Evolutionary conservation across 2,329 filamentous ascomycete species (phyloP).

Genomic region (Nemania sp.): DNA sequence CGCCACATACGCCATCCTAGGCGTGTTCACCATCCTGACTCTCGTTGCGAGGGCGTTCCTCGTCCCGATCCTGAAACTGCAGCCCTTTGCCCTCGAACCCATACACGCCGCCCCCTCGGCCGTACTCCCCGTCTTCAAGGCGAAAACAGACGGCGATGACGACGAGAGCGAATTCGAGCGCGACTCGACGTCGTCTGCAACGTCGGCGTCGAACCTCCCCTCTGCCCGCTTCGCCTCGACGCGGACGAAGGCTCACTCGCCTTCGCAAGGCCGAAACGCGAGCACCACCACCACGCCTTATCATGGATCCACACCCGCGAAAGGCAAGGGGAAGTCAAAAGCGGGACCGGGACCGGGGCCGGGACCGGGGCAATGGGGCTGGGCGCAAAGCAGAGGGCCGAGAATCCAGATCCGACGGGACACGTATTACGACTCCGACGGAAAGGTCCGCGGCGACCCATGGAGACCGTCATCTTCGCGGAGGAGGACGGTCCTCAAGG

Average conservation of each 20-base stretch:
- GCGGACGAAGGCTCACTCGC: constrained; percentile 35
- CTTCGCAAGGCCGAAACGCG: constrained; percentile 28
- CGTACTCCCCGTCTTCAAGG: constrained; percentile 56
- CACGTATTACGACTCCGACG: constrained; percentile 47
- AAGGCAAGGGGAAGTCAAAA: constrained; percentile 3
- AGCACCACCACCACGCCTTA: neutral
- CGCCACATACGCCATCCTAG: constrained; percentile 72
- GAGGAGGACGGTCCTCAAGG: constrained; percentile 44
- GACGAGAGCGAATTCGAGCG: constrained; percentile 37
- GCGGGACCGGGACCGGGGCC: constrained; percentile 7
- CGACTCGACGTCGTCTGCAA: constrained; percentile 39
- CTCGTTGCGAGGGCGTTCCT: constrained; percentile 61
- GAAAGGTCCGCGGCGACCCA: constrained; percentile 36
- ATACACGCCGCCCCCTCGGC: constrained; percentile 35
- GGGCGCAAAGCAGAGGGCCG: constrained; percentile 51
- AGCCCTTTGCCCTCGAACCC: constrained; percentile 57
- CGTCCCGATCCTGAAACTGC: constrained; percentile 58
- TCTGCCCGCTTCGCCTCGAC: constrained; percentile 38
- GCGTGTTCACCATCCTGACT: constrained; percentile 56
- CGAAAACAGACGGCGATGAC: constrained; percentile 56
- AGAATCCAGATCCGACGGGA: constrained; percentile 57
- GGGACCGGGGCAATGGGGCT: constrained; percentile 47
- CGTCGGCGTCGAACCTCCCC: constrained; percentile 44
- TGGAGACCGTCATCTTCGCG: constrained; percentile 37
- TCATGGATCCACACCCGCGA: neutral